Conservation (phyloP, 108 stramenopile species). For the Cyclotella baltica region DNA sequence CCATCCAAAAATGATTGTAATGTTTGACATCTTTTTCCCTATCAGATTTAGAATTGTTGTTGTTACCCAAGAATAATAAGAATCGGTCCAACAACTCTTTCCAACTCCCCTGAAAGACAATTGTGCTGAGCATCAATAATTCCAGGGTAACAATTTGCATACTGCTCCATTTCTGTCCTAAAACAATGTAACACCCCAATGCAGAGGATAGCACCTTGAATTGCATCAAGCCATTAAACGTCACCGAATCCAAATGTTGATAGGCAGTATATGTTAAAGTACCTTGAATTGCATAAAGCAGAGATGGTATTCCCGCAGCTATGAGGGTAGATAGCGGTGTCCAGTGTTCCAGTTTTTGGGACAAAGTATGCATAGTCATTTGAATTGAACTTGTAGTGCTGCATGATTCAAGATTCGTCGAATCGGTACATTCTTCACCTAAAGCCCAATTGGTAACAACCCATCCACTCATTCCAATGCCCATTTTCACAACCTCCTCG, state of each 20-base stretch:
- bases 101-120: constrained; percentile 67
- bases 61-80: not conserved
- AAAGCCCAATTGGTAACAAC: constrained; percentile 13
- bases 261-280: constrained; percentile 74
- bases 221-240: constrained; percentile 91
- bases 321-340: constrained; percentile 52
- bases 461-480: constrained; percentile 53
- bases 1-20: constrained; percentile 19
- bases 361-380: not conserved
- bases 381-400: not conserved
- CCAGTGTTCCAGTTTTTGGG: constrained; percentile 44
- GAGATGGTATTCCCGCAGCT: constrained; percentile 81
- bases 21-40: not conserved
- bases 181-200: constrained; percentile 84
- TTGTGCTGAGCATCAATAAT: constrained; percentile 71
- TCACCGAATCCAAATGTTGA: constrained; percentile 81
- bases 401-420: not conserved
- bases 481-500: constrained; percentile 69
- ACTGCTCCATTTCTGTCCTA: constrained; percentile 72
- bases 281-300: constrained; percentile 86
- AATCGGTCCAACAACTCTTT: constrained; percentile 21
- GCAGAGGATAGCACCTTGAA: constrained; percentile 93
- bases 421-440: not conserved
- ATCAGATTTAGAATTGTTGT: not conserved
- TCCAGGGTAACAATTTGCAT: constrained; percentile 77